Evolutionary conservation across 495 filamentous ascomycete species (phyloP), one percentile per base, ranked within the genome.

Genomic region (Penicillium diatomitis): DNA sequence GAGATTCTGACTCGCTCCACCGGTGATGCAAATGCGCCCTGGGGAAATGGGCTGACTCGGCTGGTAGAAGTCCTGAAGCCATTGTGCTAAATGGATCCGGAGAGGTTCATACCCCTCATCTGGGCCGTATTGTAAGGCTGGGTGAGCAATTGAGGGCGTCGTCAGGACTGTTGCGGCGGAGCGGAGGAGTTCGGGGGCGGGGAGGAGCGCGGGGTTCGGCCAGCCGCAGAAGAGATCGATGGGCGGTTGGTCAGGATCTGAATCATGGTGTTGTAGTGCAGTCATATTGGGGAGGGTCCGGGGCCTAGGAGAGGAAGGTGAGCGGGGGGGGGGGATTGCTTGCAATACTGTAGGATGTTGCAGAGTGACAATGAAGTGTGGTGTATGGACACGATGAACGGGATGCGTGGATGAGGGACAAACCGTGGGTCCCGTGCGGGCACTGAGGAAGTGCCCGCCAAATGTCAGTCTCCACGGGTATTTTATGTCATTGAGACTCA

Each of bases 1-100:
- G 6, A 95, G 65, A 56, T 80, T 86, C 65, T 91, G 87, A 44
- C 75, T 81, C 3, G 90, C 90, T 9, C 81, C 90, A 32, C 87
- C 84, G 0, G 89, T 87, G 58, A 96, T 84, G 63, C 82, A 84
- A 40, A 95, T 84, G 39, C 87, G 74, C 4, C 79, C 72, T 2
- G 72, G 36, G 1, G 61, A 49, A n/a, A 79, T 66, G 0, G 70
- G 62, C 0, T 61, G 52, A 27, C 45, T 12, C 0, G 76, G 72
- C 30, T 62, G 57, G 50, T 90, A 95, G 52, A 82, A 84, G 0
- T 53, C 45, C 0, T 66, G 71, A n/a, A 90, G 66, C 88, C 88
- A 95, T 33, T 62, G 48, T 32, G 86, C 82, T 28, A 95, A 63
- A 29, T 78, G 70, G 48, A 73, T 62, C 5, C 87, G 69, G 2